phyloP scores from a whole-genome alignment of 805 yeast genomes.

The Lipomyces sp. region DNA sequence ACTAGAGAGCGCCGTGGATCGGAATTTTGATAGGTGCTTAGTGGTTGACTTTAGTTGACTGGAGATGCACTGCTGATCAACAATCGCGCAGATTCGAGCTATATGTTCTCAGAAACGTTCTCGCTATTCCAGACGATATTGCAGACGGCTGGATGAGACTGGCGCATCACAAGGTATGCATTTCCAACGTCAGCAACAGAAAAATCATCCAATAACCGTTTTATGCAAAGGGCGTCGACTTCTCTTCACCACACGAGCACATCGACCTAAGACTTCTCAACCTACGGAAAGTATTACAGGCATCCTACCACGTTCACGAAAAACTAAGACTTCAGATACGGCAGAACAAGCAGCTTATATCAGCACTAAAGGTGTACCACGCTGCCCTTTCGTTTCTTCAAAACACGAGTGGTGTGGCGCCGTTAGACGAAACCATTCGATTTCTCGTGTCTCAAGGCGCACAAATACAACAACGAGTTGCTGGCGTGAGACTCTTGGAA shows the following conservation, averaged over 20 bases:
- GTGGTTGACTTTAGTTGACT: too few species aligned
- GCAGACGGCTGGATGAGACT: constrained; percentile 66
- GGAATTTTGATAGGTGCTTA: constrained; percentile 68
- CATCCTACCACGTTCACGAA: constrained; percentile 21
- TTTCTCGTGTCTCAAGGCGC: constrained; percentile 21
- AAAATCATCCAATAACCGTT: not conserved
- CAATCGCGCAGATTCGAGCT: constrained; percentile 56
- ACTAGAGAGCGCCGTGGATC: constrained; percentile 70
- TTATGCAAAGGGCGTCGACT: constrained; percentile 24
- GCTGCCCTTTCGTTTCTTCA: constrained; percentile 19
- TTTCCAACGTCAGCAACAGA: constrained; percentile 3
- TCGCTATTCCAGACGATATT: constrained; percentile 64
- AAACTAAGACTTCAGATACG: constrained; percentile 11
- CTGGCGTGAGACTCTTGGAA: constrained; percentile 7
- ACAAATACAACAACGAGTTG: constrained; percentile 12
- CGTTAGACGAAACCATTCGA: constrained; percentile 27
- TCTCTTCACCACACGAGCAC: constrained; percentile 12
- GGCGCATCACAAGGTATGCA: constrained; percentile 57
- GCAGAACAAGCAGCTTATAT: constrained; percentile 10
- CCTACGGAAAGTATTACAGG: constrained; percentile 25
- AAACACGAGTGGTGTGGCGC: constrained; percentile 24
- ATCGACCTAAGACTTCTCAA: constrained; percentile 18
- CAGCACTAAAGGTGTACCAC: constrained; percentile 12
- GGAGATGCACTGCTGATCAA: not conserved
- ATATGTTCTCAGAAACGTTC: constrained; percentile 72